Base-by-base conservation (phyloP, 345 rosid species). In the Dipteronia dyeriana region DNA sequence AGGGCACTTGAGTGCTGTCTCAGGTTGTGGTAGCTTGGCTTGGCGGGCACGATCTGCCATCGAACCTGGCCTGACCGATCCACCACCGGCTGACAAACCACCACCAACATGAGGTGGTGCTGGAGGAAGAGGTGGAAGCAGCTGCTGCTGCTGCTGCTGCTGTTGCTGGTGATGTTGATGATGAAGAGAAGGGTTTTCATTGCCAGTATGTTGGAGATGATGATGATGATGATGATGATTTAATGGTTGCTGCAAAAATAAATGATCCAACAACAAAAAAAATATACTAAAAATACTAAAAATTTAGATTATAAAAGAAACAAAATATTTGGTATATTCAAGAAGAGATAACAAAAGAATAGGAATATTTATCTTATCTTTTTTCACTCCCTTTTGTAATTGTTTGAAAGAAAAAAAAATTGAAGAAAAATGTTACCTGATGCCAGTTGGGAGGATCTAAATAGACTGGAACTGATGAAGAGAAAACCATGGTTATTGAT, bases 381-480 rank as follows among this genome's bases (percentile, higher is more conserved):
- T 64, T 75, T 74, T 53, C 57, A 4, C n/a, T 53, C 57, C 57
- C 57, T 53, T 53, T 78, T 66, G 53, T 45, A 7, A 41, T 34
- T 34, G 38, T 34, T 34, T 68, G 51, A 72, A 78, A 19, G 66
- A 25, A 82, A 34, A 34, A 34, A 34, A 34, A 81, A 82, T 76
- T 68, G 76, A 82, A 79, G 80, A 69, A n/a, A 60, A 68, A 80
- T 67, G 63, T 68, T 80, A 90, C 94, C 93, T 88, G 97, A 47
- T 90, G 87, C 95, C 97, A 91, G 77, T 89, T 86, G 83, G 84
- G 86, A 74, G 92, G 86, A 85, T 89, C 90, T 79, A 87, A 82
- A 82, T 87, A 89, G 87, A 87, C 75, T 77, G 90, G 88, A 87
- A 81, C 83, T 12, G 97, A 89, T 68, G 38, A 34, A 34, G 97